Evolutionary conservation across 257 asterid genomes (phyloP), one percentile per base, ranked within the genome.

Genomic region (Fraxinus cuspidata): DNA sequence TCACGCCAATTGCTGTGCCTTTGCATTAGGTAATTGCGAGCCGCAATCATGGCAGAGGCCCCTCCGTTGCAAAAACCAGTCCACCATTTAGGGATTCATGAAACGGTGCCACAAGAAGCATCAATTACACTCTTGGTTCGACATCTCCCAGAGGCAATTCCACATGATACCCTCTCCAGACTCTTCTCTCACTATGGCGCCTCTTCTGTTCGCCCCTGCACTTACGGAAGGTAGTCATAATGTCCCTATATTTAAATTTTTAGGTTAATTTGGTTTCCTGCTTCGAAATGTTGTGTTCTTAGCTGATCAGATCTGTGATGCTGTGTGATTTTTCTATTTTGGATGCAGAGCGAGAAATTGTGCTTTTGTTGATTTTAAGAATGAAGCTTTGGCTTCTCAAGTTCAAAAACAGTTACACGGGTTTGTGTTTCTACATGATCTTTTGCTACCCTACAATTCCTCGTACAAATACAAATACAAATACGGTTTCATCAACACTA

Each of bases 141-240:
- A 25, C 98, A 94, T 84, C 97, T 94, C 47, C 98, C 98, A 0
- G 98, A 94, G 77, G 94, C 91, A 19, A 91, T 94, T 71, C 91
- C 97, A 8, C 84, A 76, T 4, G 97, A 89, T 44, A 88, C 92
- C 60, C 84, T 94, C 51, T 82, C 88, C 12, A 84, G 94, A 72
- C 88, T 94, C 81, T 89, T 94, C 82, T 89, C 98, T 70, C 91
- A 92, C 81, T 94, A 90, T 63, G 97, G 97, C 49, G 97, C 98
- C 75, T 83, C 91, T 75, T 84, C 94, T 19, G 92, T 92, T 31
- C 96, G 97, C 34, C 91, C 90, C 42, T 88, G 86, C 74, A 67
- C 92, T 74, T 83, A 82, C 79, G 90, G 92, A 76, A 91, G 96
- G 98, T 93, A 77, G 63, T 23, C 32, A 63, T 2, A 4, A 9